phyloP scores from a whole-genome alignment of 495 filamentous ascomycete genomes.

The Stereocaulon alpinum region DNA sequence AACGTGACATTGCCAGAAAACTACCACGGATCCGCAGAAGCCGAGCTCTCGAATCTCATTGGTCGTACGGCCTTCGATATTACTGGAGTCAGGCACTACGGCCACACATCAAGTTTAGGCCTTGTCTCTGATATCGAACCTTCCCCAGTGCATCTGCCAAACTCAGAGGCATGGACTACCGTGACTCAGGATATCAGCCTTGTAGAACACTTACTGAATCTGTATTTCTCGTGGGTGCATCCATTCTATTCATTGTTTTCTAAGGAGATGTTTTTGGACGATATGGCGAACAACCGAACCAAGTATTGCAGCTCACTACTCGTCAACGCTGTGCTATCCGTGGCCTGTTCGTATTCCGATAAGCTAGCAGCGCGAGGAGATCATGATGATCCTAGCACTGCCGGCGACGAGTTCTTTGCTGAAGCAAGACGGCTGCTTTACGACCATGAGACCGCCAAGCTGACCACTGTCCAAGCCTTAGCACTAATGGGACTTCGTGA shows the following conservation, averaged over 20 bases:
- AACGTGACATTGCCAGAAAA: slow-evolving; percentile 21
- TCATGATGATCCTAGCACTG: slow-evolving; percentile 49
- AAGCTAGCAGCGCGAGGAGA: slow-evolving; percentile 51
- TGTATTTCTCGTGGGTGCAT: slow-evolving; percentile 80
- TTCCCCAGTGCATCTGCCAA: not conserved
- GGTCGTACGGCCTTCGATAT: slow-evolving; percentile 5
- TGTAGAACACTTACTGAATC: slow-evolving; percentile 22
- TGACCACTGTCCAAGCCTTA: slow-evolving; percentile 72
- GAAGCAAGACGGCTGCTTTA: slow-evolving; percentile 52
- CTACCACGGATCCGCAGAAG: slow-evolving; percentile 23
- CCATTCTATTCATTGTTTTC: slow-evolving; percentile 62
- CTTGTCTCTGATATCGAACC: slow-evolving; percentile 2
- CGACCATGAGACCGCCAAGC: slow-evolving; percentile 43
- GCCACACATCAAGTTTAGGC: slow-evolving; percentile 12
- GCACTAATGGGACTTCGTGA: slow-evolving; percentile 50
- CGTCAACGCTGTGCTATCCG: slow-evolving; percentile 62
- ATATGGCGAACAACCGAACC: slow-evolving; percentile 43
- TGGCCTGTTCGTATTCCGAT: slow-evolving; percentile 64
- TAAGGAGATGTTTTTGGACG: slow-evolving; percentile 60
- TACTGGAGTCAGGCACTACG: slow-evolving; percentile 4
- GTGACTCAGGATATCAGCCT: slow-evolving; percentile 3
- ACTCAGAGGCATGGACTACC: slow-evolving; percentile 7
- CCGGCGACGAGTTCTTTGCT: slow-evolving; percentile 64
- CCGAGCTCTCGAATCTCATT: slow-evolving; percentile 29
- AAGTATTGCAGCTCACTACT: slow-evolving; percentile 64